Evolutionary conservation across 108 stramenopile species (phyloP).

Genomic region (Halocafeteria seosinensis): DNA sequence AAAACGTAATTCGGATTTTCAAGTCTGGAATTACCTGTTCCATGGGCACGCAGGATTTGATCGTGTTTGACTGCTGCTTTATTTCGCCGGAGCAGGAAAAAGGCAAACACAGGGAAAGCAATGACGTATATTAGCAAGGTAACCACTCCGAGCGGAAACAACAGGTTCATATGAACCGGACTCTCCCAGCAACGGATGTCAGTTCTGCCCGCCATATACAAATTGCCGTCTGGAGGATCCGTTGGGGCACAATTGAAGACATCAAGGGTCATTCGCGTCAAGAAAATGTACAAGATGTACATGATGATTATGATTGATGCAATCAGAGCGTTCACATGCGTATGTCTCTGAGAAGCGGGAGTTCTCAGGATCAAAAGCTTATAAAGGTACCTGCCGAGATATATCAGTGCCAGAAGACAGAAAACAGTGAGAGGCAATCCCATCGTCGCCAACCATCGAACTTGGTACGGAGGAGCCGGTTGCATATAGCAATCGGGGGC

Average conservation of each 20-base stretch:
- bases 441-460: not conserved
- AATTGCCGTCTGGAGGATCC: not conserved
- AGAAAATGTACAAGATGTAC: not conserved
- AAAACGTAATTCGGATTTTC: slow-evolving; percentile 4
- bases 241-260: not conserved
- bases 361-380: not conserved
- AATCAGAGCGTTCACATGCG: not conserved
- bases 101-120: not conserved
- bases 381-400: not conserved
- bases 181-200: not conserved
- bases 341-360: not conserved
- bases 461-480: not conserved
- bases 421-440: not conserved
- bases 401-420: not conserved
- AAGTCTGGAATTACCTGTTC: slow-evolving; percentile 1
- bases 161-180: not conserved
- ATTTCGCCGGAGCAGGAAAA: not conserved
- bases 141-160: not conserved
- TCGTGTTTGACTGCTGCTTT: slow-evolving; percentile 6
- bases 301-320: no score
- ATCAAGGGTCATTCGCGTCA: not conserved
- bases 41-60: slow-evolving; percentile 14
- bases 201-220: not conserved
- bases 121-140: not conserved
- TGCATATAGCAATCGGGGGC: not conserved